A percentile compares a stretch with the other conserved stretches of the same genome.
phyloP scores from a whole-genome alignment of 495 filamentous ascomycete species.

The Margaritispora aquatica region DNA sequence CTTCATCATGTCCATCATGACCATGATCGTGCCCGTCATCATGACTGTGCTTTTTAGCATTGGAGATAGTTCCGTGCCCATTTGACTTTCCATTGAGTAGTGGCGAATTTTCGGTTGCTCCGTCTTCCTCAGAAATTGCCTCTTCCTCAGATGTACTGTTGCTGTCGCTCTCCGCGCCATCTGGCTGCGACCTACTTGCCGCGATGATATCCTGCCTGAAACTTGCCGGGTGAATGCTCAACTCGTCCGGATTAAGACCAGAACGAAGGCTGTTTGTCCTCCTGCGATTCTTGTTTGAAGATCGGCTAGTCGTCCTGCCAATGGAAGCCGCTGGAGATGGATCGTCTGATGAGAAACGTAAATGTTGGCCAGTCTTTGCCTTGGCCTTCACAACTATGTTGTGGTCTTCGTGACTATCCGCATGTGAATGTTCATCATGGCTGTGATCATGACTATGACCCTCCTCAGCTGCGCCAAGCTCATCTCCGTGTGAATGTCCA shows the following conservation, averaged over 20 bases:
- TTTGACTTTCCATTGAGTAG: conserved; percentile 25
- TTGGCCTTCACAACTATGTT: conserved; percentile 20
- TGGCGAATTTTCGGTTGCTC: conserved; percentile 39
- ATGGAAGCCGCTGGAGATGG: background rate
- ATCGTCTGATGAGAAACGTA: conserved; percentile 11
- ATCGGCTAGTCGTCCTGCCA: background rate
- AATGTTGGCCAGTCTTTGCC: conserved; percentile 8
- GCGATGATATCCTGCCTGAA: conserved; percentile 89
- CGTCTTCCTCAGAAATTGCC: conserved; percentile 22
- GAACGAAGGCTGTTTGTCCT: conserved; percentile 46
- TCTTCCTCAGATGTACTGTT: conserved; percentile 44
- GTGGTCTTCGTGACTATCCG: conserved; percentile 29
- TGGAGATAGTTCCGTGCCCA: conserved; percentile 5
- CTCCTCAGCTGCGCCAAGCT: conserved; percentile 26
- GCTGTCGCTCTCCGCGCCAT: conserved; percentile 46
- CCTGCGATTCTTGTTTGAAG: conserved; percentile 35
- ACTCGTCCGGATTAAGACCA: conserved; percentile 56
- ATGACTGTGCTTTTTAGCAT: conserved; percentile 17
- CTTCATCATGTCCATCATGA: conserved; percentile 12
- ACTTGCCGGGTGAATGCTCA: conserved; percentile 81
- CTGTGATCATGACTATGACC: conserved; percentile 29
- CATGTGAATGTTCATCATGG: conserved; percentile 30
- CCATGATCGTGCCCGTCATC: conserved; percentile 1
- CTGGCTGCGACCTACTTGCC: conserved; percentile 51
- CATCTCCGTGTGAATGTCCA: conserved; percentile 34